Conservation (phyloP, 768 basidiomycete genomes). For the Leccinum subgranulosum region DNA sequence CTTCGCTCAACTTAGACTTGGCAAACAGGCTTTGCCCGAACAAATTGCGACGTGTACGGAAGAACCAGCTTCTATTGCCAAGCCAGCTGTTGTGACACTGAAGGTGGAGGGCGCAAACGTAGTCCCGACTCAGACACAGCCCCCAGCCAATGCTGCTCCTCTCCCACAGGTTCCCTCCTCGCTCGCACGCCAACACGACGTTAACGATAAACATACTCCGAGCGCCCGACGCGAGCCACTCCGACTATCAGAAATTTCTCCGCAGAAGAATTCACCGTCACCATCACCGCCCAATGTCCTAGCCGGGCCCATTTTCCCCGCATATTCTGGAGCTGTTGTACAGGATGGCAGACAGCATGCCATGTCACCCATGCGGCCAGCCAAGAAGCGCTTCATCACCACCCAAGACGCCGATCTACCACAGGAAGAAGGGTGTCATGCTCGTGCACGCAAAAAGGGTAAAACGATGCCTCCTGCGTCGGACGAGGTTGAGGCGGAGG, state of each 20-base stretch:
- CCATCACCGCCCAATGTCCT: slow-evolving; percentile 7
- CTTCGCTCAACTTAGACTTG: slow-evolving; percentile 26
- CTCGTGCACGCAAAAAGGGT: slow-evolving; percentile 30
- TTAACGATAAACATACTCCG: neutral
- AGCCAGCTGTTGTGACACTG: neutral
- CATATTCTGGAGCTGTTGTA: slow-evolving; percentile 8
- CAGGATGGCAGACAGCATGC: slow-evolving; percentile 20
- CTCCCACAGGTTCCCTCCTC: neutral
- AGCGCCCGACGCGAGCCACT: slow-evolving; percentile 23
- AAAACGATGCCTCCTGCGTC: slow-evolving; percentile 17
- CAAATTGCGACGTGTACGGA: neutral
- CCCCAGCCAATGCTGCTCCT: neutral
- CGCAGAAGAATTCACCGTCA: slow-evolving; percentile 22
- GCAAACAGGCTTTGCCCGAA: slow-evolving; percentile 17
- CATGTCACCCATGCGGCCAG: slow-evolving; percentile 40
- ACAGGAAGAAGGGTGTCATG: slow-evolving; percentile 9
- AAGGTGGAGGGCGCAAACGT: neutral
- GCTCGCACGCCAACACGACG: neutral
- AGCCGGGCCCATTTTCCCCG: slow-evolving; percentile 3
- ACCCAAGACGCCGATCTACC: slow-evolving; percentile 26
- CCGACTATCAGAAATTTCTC: slow-evolving; percentile 53
- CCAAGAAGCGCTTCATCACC: slow-evolving; percentile 45
- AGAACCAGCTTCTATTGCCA: neutral
- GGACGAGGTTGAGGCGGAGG: neutral
- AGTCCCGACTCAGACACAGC: slow-evolving; percentile 6